A percentile compares a stretch with the other conserved stretches of the same genome.
Evolutionary conservation across 1,139 yeast species (phyloP).

Genomic region (Kodamaea derodonti): DNA sequence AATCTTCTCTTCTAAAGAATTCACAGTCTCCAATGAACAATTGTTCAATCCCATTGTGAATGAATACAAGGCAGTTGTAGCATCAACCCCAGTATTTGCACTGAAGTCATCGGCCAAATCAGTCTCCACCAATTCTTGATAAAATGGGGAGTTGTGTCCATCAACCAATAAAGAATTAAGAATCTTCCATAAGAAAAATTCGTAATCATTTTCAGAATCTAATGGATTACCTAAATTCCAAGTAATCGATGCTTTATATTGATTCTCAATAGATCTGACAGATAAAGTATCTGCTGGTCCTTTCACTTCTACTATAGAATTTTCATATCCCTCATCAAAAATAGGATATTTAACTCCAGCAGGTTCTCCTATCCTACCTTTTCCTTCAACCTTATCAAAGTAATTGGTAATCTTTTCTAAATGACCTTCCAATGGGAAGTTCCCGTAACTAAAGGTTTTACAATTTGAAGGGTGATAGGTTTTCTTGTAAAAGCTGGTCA

Average conservation of each 20-base stretch:
- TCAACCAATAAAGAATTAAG: conserved; percentile 73
- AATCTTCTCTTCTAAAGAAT: conserved; percentile 44
- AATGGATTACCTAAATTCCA: conserved; percentile 81
- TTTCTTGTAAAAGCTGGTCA: conserved; percentile 66
- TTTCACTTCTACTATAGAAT: conserved; percentile 21
- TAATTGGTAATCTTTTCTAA: conserved; percentile 53
- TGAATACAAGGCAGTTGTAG: conserved; percentile 72
- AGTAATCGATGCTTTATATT: conserved; percentile 75
- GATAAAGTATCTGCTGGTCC: conserved; percentile 86
- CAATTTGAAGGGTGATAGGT: conserved; percentile 92
- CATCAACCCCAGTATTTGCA: conserved; percentile 84
- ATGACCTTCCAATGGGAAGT: conserved; percentile 61
- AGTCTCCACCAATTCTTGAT: conserved; percentile 77
- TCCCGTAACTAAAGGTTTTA: conserved; percentile 83
- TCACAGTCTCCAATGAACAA: conserved; percentile 48
- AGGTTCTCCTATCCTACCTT: conserved; percentile 15
- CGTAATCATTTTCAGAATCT: conserved; percentile 49
- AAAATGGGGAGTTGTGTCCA: conserved; percentile 90
- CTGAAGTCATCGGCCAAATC: conserved; percentile 85
- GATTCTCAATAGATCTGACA: conserved; percentile 59
- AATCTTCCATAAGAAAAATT: conserved; percentile 69
- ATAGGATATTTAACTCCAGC: conserved; percentile 25
- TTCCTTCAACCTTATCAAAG: conserved; percentile 48
- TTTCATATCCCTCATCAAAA: conserved; percentile 11
- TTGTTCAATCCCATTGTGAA: conserved; percentile 89